phyloP scores from a whole-genome alignment of 2,329 filamentous ascomycete genomes.

The Orbilia blumenaviensis region DNA sequence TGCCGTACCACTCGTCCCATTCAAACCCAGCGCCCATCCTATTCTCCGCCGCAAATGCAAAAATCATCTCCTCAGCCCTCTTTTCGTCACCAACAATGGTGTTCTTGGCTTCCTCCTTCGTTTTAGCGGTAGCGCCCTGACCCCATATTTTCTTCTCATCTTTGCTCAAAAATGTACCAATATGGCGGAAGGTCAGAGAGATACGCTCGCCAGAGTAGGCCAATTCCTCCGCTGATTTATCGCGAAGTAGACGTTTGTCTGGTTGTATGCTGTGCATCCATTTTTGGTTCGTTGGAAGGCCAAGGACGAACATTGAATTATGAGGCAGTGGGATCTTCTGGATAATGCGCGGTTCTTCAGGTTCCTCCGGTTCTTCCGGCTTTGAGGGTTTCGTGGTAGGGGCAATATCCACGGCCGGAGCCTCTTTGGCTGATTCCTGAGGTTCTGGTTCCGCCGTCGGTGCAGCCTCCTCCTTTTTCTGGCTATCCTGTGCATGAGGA shows the following conservation, averaged over 20 bases:
- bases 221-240: conserved; percentile 75
- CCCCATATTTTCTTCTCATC: conserved; percentile 76
- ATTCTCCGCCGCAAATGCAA: conserved; percentile 87
- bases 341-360: conserved; percentile 64
- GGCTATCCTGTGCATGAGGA: not conserved
- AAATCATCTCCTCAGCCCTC: conserved; percentile 75
- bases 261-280: conserved; percentile 94
- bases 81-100: conserved; percentile 75
- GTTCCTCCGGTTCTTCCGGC: conserved; percentile 45
- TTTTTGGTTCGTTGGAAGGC: conserved; percentile 78
- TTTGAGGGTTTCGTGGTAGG: conserved; percentile 28
- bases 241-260: conserved; percentile 76
- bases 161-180: conserved; percentile 81
- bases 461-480: not conserved
- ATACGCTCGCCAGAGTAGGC: conserved; percentile 81
- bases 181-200: conserved; percentile 87
- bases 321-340: conserved; percentile 81
- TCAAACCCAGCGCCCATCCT: conserved; percentile 72
- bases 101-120: conserved; percentile 67
- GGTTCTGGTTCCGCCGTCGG: not conserved
- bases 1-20: conserved; percentile 79
- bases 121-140: conserved; percentile 81
- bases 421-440: not conserved
- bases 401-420: not conserved
- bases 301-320: conserved; percentile 87